phyloP scores from a whole-genome alignment of 2,329 filamentous ascomycete species.

The Gaeumannomyces sp. region DNA sequence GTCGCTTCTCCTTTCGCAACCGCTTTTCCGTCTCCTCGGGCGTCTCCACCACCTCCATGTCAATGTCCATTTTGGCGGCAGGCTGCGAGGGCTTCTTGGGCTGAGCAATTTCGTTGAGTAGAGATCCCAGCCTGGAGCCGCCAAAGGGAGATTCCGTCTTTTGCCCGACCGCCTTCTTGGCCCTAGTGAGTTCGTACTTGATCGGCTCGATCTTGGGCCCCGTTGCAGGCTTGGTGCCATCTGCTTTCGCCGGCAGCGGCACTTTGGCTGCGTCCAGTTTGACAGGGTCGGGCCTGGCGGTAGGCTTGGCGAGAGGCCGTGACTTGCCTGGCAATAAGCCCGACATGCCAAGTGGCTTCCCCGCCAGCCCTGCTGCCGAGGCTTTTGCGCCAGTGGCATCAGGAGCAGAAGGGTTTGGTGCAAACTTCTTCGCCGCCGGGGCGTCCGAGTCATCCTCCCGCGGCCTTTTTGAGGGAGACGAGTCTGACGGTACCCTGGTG shows the following conservation, averaged over 20 bases:
- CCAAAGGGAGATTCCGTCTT: constrained; percentile 28
- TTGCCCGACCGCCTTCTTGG: constrained; percentile 20
- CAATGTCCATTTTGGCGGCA: constrained; percentile 27
- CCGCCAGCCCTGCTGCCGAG: constrained; percentile 22
- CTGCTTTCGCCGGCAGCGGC: not conserved
- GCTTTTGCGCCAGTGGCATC: constrained; percentile 12
- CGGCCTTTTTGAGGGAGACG: constrained; percentile 26
- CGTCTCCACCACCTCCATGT: constrained; percentile 55
- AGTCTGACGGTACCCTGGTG: constrained; percentile 19
- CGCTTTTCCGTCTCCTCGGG: constrained; percentile 61
- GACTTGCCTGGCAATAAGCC: constrained; percentile 40
- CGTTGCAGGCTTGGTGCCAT: constrained; percentile 24
- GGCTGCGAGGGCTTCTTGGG: constrained; percentile 43
- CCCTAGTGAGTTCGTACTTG: constrained; percentile 19
- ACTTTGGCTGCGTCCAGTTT: not conserved
- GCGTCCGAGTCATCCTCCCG: constrained; percentile 33
- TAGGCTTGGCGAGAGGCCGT: constrained; percentile 36
- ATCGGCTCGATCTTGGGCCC: constrained; percentile 14
- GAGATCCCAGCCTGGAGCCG: constrained; percentile 45
- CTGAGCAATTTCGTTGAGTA: constrained; percentile 46
- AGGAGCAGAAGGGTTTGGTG: constrained; percentile 23
- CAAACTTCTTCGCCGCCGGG: constrained; percentile 32
- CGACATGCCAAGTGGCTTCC: constrained; percentile 24
- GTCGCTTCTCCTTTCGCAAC: constrained; percentile 64
- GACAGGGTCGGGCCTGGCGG: constrained; percentile 27